Conservation (phyloP, 1,284 basidiomycete genomes). For the Leccinum fallax region DNA sequence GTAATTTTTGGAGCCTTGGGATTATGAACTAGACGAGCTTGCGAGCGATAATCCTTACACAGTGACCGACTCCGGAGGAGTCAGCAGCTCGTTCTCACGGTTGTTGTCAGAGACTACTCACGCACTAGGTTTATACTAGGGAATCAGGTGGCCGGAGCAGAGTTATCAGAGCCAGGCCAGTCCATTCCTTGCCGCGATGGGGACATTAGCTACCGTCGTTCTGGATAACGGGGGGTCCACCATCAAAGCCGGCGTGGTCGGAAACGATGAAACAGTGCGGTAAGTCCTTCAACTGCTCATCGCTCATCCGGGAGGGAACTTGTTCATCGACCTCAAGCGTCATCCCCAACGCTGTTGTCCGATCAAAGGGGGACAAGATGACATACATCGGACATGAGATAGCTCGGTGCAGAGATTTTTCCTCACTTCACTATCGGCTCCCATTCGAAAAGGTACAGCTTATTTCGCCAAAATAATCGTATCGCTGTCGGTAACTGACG, state of each 20-base stretch:
- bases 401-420: conserved; percentile 71
- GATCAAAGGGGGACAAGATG: conserved; percentile 77
- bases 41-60: background rate
- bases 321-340: conserved; percentile 47
- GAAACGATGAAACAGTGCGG: conserved; percentile 30
- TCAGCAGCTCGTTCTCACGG: conserved; percentile 18
- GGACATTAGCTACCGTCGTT: conserved; percentile 54
- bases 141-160: background rate
- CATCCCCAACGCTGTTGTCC: conserved; percentile 77
- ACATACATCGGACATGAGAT: conserved; percentile 86
- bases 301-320: conserved; percentile 1
- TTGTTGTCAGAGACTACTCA: background rate
- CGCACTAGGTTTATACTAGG: background rate
- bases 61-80: background rate
- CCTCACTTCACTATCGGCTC: conserved; percentile 77
- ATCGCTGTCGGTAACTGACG: conserved; percentile 13
- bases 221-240: conserved; percentile 86
- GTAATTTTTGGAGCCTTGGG: background rate
- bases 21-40: background rate
- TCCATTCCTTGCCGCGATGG: conserved; percentile 35
- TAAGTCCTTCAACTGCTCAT: conserved; percentile 10
- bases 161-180: background rate
- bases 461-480: background rate
- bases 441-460: conserved; percentile 83
- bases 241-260: conserved; percentile 71